Conservation (phyloP, 106 monocot species). For the Apostasia shenzhenica region DNA sequence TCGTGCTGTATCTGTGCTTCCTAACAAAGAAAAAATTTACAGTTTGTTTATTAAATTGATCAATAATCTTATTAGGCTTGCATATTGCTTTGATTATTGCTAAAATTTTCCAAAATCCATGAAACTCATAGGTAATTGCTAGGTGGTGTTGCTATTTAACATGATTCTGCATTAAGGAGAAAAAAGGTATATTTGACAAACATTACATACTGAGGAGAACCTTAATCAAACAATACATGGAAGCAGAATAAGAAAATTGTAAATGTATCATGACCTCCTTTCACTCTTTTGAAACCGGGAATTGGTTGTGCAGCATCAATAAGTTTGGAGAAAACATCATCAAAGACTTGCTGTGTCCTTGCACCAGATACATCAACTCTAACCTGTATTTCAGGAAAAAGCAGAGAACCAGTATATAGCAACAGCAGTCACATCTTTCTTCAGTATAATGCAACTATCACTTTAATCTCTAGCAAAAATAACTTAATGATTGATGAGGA, state of each 20-base stretch:
- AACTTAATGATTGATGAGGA: too few species aligned
- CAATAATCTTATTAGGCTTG: too few species aligned
- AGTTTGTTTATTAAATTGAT: too few species aligned
- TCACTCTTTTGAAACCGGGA: slow-evolving; percentile 72
- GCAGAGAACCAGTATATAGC: background rate
- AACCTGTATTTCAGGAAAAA: slow-evolving; percentile 26
- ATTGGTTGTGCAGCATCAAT: slow-evolving; percentile 75
- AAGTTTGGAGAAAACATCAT: slow-evolving; percentile 57
- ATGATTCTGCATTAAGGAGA: too few species aligned
- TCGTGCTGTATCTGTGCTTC: too few species aligned
- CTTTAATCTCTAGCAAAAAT: background rate
- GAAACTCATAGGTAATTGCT: too few species aligned
- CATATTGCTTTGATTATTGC: too few species aligned
- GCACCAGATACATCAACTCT: slow-evolving; percentile 40
- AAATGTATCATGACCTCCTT: slow-evolving; percentile 47
- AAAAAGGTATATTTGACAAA: too few species aligned
- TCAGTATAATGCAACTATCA: background rate
- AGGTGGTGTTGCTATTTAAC: too few species aligned
- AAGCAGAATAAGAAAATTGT: background rate
- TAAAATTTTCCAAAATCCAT: too few species aligned
- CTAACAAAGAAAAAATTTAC: too few species aligned
- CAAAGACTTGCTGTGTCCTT: slow-evolving; percentile 51
- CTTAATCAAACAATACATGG: background rate
- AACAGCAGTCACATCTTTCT: background rate
- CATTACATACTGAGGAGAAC: too few species aligned